Conservation (phyloP, 1,284 basidiomycete species). For the Stereum hirsutum region DNA sequence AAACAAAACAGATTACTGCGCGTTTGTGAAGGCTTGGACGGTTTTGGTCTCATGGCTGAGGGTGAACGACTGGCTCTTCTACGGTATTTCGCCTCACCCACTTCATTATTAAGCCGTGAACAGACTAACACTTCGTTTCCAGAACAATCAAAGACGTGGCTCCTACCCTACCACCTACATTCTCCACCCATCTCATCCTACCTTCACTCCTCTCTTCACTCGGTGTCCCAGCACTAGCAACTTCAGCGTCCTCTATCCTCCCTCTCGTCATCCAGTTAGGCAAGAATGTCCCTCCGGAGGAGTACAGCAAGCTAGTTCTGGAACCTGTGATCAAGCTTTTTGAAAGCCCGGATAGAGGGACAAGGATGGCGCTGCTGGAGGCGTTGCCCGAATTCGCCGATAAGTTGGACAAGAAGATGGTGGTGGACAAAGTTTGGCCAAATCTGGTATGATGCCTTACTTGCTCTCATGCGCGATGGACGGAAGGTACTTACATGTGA, state of each 20-base stretch:
- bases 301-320: slow-evolving; percentile 66
- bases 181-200: slow-evolving; percentile 79
- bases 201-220: slow-evolving; percentile 60
- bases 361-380: slow-evolving; percentile 89
- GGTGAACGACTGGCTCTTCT: slow-evolving; percentile 74
- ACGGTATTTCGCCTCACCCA: slow-evolving; percentile 31
- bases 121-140: not conserved
- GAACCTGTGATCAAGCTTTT: slow-evolving; percentile 80
- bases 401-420: slow-evolving; percentile 78
- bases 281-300: slow-evolving; percentile 59
- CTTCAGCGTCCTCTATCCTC: slow-evolving; percentile 66
- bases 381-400: slow-evolving; percentile 80
- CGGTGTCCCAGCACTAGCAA: slow-evolving; percentile 75
- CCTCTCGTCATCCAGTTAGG: slow-evolving; percentile 81
- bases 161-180: slow-evolving; percentile 78
- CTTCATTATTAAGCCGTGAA: not conserved
- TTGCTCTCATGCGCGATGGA: no score
- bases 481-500: no score
- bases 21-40: slow-evolving; percentile 81
- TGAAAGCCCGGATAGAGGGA: slow-evolving; percentile 84
- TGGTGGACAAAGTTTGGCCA: slow-evolving; percentile 89
- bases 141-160: slow-evolving; percentile 78
- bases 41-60: slow-evolving; percentile 80
- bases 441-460: slow-evolving; percentile 77
- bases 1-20: slow-evolving; percentile 76